phyloP scores from a whole-genome alignment of 2,329 filamentous ascomycete genomes.

The Aspergillus clavatus region DNA sequence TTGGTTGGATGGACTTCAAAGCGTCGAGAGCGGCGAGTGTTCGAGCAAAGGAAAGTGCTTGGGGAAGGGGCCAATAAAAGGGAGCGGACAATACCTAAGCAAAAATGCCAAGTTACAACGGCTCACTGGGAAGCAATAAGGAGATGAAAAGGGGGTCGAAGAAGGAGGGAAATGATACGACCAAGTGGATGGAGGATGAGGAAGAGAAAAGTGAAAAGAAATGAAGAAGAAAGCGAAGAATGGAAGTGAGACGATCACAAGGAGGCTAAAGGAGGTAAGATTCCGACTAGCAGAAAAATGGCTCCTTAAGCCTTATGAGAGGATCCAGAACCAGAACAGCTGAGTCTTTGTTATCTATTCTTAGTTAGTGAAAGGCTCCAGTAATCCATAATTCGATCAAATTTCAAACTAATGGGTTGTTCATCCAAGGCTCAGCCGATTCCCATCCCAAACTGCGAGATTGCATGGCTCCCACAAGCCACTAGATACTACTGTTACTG shows the following conservation, averaged over 20 bases:
- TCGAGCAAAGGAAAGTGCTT: slow-evolving; percentile 1
- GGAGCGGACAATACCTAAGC: slow-evolving; percentile 16
- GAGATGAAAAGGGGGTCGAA: slow-evolving; percentile 12
- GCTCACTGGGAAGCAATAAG: slow-evolving; percentile 1
- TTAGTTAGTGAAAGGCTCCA: no score
- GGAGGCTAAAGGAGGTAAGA: not conserved
- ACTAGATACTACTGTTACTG: no score
- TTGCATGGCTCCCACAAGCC: no score
- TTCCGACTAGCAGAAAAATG: no score
- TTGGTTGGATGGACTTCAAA: no score
- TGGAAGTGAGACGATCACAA: not conserved
- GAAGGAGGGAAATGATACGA: slow-evolving; percentile 2
- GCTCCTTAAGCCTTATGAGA: no score
- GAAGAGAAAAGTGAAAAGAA: not conserved
- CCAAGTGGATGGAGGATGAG: not conserved
- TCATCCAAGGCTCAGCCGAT: no score
- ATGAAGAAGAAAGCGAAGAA: slow-evolving; percentile 4
- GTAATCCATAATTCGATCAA: no score
- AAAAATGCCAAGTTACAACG: slow-evolving; percentile 20
- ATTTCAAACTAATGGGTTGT: no score
- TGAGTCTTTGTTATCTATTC: not conserved
- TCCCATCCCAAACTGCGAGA: no score
- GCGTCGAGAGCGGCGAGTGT: not conserved
- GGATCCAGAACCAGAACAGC: no score
- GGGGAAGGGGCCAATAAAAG: slow-evolving; percentile 13